Percentiles rank a stretch among this genome's conserved stretches.
These are phyloP conservation scores for Ceratocystis cubensis DNA, from an alignment of 2,329 filamentous ascomycete species.

Conservation along the genomic window DNA sequence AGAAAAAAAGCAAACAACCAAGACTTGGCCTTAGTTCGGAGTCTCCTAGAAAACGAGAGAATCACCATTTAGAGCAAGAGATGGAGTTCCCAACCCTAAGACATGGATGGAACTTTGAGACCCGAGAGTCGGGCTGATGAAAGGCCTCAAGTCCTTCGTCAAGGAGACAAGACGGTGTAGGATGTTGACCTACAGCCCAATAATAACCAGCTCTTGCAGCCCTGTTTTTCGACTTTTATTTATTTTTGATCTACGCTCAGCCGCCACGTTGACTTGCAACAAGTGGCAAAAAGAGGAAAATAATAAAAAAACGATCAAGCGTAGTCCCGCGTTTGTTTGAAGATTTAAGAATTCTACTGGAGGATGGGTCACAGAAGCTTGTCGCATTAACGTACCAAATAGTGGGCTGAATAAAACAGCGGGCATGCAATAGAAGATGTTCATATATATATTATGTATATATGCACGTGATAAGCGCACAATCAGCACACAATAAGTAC, in stretches of 20 bases:
- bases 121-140: too few species aligned
- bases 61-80: background rate
- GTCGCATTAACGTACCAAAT: too few species aligned
- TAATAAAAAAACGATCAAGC: background rate
- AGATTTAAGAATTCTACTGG: background rate
- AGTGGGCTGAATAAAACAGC: background rate
- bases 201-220: too few species aligned
- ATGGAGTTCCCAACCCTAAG: background rate
- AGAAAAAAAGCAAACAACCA: background rate
- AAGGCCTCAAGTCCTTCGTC: too few species aligned
- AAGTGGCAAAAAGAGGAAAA: constrained; percentile 2
- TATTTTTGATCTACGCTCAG: constrained; percentile 2
- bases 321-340: background rate
- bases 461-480: too few species aligned
- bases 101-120: background rate
- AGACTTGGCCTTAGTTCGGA: background rate
- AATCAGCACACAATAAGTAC: background rate
- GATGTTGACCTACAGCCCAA: too few species aligned
- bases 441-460: background rate
- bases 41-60: background rate
- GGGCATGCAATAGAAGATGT: background rate
- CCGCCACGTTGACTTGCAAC: background rate
- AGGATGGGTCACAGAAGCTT: too few species aligned
- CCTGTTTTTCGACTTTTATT: background rate
- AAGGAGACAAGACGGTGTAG: too few species aligned